Evolutionary conservation across 352 stramenopile species (phyloP), one percentile per base, ranked within the genome.

Genomic region (Lagenidium sp.): DNA sequence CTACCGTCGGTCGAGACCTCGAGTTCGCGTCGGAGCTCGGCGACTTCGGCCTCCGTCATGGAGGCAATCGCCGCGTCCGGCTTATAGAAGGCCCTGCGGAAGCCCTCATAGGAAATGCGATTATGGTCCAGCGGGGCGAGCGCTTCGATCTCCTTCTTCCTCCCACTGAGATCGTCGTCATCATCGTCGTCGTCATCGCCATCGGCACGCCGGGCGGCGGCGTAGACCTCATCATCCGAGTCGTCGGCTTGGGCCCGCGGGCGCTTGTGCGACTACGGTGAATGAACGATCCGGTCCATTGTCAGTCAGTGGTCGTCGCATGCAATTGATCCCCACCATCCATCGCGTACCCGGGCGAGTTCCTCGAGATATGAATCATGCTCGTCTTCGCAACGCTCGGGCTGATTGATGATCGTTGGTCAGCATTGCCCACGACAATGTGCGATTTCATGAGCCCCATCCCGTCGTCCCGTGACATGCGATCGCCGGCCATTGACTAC

Each of bases 221-320:
- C 59, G 43, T 90, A 90, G 20, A 90, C 78, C 61, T 90, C 78
- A 48, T 87, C 69, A 35, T 90, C 78, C 11, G 78, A 87, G 52
- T 86, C 28, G 28, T 32, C 28, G 28, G 28, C 28, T 32, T 15
- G 8, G 28, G 15, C 8, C 28, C 8, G 8, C 28, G 49, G 45
- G 41, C 70, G 71, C 37, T 77, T 77, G 7, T 55, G 61, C 29
- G 37, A 63, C 67, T 81, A n/a, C n/a, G n/a, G n/a, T n/a, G n/a
- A n/a, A n/a, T n/a, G n/a, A n/a, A n/a, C n/a, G n/a, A n/a, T n/a
- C n/a, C n/a, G n/a, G n/a, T n/a, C n/a, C n/a, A n/a, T n/a, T n/a
- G n/a, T n/a, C n/a, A n/a, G n/a, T n/a, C n/a, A n/a, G n/a, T n/a
- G n/a, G n/a, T n/a, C n/a, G n/a, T n/a, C n/a, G n/a, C n/a, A n/a